These are phyloP conservation scores for Sicyos edulis DNA, from an alignment of 306 rosid species.

Conservation along the genomic window DNA sequence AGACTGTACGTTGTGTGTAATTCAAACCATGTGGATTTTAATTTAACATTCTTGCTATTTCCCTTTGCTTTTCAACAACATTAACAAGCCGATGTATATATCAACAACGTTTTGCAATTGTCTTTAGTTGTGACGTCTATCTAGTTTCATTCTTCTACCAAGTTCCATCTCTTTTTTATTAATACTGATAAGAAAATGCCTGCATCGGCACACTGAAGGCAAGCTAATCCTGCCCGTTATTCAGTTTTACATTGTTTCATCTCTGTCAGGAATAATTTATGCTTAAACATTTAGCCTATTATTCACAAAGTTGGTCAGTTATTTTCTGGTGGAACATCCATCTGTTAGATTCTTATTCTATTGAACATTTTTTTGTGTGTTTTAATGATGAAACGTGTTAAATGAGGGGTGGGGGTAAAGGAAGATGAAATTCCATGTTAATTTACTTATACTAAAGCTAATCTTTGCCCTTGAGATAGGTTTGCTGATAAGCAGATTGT, in stretches of 20 bases:
- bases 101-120: not conserved
- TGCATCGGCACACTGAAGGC: not conserved
- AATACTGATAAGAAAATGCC: not conserved
- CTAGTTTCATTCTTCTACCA: not conserved
- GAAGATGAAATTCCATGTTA: not conserved
- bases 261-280: not conserved
- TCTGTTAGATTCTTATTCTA: not conserved
- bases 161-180: not conserved
- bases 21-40: too few relatives aligned
- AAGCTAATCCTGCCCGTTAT: not conserved
- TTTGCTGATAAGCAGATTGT: conserved; percentile 94
- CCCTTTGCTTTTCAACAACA: not conserved
- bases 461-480: conserved; percentile 36
- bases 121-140: not conserved
- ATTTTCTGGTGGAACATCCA: not conserved
- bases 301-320: not conserved
- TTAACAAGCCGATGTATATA: not conserved
- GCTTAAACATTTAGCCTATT: not conserved
- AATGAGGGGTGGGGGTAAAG: too few relatives aligned
- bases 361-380: not conserved
- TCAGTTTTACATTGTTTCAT: not conserved
- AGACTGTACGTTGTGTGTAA: not conserved
- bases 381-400: not conserved
- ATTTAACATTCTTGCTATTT: conserved; percentile 9
- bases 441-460: not conserved